Conservation (phyloP, 768 basidiomycete genomes). For the Mycena capillaripes region DNA sequence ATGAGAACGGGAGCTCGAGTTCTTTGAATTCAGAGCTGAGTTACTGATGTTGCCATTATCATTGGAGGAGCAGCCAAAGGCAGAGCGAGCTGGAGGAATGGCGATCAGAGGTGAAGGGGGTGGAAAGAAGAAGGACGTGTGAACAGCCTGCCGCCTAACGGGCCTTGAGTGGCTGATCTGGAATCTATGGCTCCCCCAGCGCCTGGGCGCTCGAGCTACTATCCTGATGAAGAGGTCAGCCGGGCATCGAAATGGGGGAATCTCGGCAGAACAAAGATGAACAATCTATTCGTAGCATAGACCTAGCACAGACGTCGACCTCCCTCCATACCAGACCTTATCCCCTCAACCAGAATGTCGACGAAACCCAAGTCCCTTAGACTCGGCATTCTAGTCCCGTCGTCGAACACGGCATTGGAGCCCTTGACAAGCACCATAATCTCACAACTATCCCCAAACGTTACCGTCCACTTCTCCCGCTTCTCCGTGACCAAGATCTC, state of each 20-base stretch:
- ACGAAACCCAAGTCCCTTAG: constrained; percentile 20
- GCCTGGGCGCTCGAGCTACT: not conserved
- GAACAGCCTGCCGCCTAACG: not conserved
- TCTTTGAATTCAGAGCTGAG: not conserved
- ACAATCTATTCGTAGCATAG: not conserved
- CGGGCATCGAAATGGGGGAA: not conserved
- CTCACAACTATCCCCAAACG: constrained; percentile 25
- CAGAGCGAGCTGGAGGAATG: not conserved
- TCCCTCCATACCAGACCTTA: constrained; percentile 2
- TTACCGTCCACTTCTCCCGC: constrained; percentile 25
- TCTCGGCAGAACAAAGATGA: too few relatives aligned
- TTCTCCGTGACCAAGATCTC: constrained; percentile 25
- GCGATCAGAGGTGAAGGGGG: not conserved
- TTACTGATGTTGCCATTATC: not conserved
- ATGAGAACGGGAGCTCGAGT: not conserved
- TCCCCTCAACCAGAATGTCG: constrained; percentile 19
- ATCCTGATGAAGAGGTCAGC: constrained; percentile 4
- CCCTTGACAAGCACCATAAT: constrained; percentile 22
- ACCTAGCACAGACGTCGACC: constrained; percentile 14
- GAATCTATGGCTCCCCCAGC: constrained; percentile 2
- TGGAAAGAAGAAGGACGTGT: constrained; percentile 1
- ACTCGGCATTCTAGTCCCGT: constrained; percentile 23
- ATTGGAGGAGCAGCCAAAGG: not conserved
- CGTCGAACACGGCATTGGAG: constrained; percentile 22
- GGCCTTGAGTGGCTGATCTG: constrained; percentile 12